A percentile compares a stretch with the other conserved stretches of the same genome.
Evolutionary conservation across 805 yeast species (phyloP).

Genomic region (Candida ipomoeae): DNA sequence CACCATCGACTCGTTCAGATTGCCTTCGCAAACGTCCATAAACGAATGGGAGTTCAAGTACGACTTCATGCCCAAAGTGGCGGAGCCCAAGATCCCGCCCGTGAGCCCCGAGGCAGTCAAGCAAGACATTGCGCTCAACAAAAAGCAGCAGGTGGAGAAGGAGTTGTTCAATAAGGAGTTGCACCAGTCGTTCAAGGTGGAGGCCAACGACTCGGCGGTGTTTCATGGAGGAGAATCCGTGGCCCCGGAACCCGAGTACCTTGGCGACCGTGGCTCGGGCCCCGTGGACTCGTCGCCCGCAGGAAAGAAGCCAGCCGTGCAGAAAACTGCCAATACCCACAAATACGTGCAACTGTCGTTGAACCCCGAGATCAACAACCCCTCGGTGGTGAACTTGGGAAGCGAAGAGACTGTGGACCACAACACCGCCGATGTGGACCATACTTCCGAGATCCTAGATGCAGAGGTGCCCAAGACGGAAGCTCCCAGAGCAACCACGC

Average conservation of each 20-base stretch:
- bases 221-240: conserved; percentile 43
- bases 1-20: conserved; percentile 52
- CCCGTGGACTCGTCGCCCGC: conserved; percentile 31
- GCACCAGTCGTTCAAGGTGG: conserved; percentile 38
- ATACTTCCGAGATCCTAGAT: conserved; percentile 34
- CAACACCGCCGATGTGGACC: conserved; percentile 29
- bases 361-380: conserved; percentile 38
- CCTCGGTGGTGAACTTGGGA: conserved; percentile 34
- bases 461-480: conserved; percentile 8
- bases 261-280: conserved; percentile 34
- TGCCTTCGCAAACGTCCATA: conserved; percentile 45
- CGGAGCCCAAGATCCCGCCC: conserved; percentile 42
- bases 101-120: conserved; percentile 46
- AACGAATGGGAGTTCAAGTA: conserved; percentile 49
- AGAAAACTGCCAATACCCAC: conserved; percentile 35
- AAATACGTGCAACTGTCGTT: conserved; percentile 39
- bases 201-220: conserved; percentile 39
- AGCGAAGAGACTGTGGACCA: conserved; percentile 32
- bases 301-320: conserved; percentile 11
- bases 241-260: conserved; percentile 33
- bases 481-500: conserved; percentile 3
- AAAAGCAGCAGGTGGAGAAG: conserved; percentile 33
- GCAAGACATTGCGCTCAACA: conserved; percentile 45
- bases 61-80: conserved; percentile 40
- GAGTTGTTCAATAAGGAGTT: conserved; percentile 35